A percentile compares a stretch with the other conserved stretches of the same genome.
Conservation (phyloP, 768 basidiomycete genomes). For the Dacryopinax primogenitus region DNA sequence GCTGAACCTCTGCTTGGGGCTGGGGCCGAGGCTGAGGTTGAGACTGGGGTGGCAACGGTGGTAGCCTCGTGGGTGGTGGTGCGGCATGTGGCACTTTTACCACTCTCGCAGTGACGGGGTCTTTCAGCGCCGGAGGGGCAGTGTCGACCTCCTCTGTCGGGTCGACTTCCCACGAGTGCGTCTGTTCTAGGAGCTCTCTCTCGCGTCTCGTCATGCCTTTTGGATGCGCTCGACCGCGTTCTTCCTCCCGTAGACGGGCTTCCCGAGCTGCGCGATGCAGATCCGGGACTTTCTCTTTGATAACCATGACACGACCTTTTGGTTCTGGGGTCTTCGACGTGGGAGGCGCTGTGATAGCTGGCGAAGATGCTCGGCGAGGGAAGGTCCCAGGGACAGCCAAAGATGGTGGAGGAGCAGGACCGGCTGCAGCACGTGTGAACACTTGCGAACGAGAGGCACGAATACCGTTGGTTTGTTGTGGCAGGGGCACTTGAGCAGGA, state of each 20-base stretch:
- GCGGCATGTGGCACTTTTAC: background rate
- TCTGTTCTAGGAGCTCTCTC: background rate
- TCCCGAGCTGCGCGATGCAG: slow-evolving; percentile 57
- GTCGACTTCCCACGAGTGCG: background rate
- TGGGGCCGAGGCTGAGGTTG: background rate
- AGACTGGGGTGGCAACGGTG: background rate
- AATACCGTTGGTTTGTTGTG: background rate
- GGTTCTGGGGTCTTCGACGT: slow-evolving; percentile 29
- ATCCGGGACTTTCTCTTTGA: slow-evolving; percentile 69
- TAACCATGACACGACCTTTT: slow-evolving; percentile 59
- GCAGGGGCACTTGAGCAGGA: background rate
- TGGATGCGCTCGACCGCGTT: background rate
- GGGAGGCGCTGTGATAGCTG: slow-evolving; percentile 27
- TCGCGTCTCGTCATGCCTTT: background rate
- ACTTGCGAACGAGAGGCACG: slow-evolving; percentile 1
- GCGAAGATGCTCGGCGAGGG: background rate
- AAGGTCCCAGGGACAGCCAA: background rate
- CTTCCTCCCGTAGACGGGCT: slow-evolving; percentile 25
- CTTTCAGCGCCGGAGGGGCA: background rate
- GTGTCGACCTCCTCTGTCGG: slow-evolving; percentile 6
- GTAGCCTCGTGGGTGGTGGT: background rate
- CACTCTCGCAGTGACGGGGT: background rate
- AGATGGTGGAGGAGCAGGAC: background rate
- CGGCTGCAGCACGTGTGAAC: background rate
- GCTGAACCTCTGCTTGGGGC: background rate